Conservation (phyloP, 1,284 basidiomycete genomes). For the Leccinum pachyderme region DNA sequence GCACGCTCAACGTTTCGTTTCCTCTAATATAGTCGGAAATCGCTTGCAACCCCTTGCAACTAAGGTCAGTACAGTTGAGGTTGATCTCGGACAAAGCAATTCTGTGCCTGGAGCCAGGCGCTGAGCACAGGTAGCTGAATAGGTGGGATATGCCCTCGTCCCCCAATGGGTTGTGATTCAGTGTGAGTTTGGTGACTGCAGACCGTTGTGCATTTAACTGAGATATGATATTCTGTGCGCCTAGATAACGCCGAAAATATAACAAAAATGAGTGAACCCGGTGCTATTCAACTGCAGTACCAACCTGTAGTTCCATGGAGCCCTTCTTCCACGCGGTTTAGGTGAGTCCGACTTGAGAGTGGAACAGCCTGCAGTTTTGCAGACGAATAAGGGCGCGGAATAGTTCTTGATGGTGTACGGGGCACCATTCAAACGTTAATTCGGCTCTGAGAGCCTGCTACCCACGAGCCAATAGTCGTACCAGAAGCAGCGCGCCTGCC, state of each 20-base stretch:
- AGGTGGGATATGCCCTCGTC: constrained; percentile 57
- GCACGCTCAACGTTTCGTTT: constrained; percentile 44
- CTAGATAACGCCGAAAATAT: constrained; percentile 10
- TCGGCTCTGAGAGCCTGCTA: not conserved
- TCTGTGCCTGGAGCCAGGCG: constrained; percentile 44
- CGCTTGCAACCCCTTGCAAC: constrained; percentile 51
- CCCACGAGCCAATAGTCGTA: not conserved
- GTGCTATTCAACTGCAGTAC: not conserved
- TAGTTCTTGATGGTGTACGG: not conserved
- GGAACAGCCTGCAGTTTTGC: constrained; percentile 8
- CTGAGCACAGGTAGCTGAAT: constrained; percentile 54
- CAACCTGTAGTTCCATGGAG: constrained; percentile 22
- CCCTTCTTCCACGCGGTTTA: constrained; percentile 20
- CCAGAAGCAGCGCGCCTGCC: not conserved
- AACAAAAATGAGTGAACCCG: not conserved
- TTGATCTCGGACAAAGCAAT: constrained; percentile 49
- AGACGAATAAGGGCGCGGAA: not conserved
- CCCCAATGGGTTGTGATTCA: constrained; percentile 58
- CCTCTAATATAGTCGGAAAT: constrained; percentile 51
- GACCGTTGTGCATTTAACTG: constrained; percentile 41
- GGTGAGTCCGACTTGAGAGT: constrained; percentile 19
- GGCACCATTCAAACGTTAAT: constrained; percentile 15
- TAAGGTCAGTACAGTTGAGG: constrained; percentile 54
- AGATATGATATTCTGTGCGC: constrained; percentile 49
- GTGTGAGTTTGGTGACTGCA: constrained; percentile 47